phyloP scores from a whole-genome alignment of 2,329 filamentous ascomycete genomes.

The Acrodontium crateriforme region DNA sequence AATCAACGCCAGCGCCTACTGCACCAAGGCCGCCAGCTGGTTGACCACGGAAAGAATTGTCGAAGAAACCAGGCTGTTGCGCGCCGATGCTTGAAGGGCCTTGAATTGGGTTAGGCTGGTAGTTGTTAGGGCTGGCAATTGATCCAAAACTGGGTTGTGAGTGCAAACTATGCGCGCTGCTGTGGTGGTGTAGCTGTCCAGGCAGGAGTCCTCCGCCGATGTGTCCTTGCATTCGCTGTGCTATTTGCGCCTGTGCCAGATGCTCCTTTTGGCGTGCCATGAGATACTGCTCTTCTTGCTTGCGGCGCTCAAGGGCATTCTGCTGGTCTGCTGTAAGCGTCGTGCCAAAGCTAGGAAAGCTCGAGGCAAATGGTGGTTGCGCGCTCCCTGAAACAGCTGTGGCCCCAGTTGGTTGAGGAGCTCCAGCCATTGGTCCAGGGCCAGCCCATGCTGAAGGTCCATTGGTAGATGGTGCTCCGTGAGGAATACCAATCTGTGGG shows the following conservation, averaged over 20 bases:
- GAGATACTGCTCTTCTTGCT: slow-evolving; percentile 94
- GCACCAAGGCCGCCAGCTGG: slow-evolving; percentile 29
- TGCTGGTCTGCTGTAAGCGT: slow-evolving; percentile 96
- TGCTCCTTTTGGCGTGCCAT: slow-evolving; percentile 95
- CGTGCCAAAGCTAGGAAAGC: slow-evolving; percentile 91
- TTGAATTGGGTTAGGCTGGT: slow-evolving; percentile 46
- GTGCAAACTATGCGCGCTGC: slow-evolving; percentile 87
- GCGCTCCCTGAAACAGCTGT: slow-evolving; percentile 25
- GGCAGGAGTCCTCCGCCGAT: slow-evolving; percentile 25
- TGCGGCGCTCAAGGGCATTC: slow-evolving; percentile 87
- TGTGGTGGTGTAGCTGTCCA: slow-evolving; percentile 74
- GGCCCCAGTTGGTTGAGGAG: slow-evolving; percentile 4
- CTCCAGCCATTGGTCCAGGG: slow-evolving; percentile 4
- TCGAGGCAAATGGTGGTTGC: slow-evolving; percentile 76
- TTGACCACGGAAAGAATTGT: slow-evolving; percentile 36
- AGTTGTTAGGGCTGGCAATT: slow-evolving; percentile 70
- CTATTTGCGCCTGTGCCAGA: slow-evolving; percentile 71
- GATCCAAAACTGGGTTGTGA: slow-evolving; percentile 94
- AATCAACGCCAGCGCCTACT: slow-evolving; percentile 31
- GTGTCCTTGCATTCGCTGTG: slow-evolving; percentile 56
- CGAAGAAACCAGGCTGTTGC: slow-evolving; percentile 53
- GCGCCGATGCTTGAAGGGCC: slow-evolving; percentile 16
- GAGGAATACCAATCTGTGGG: slow-evolving; percentile 87
- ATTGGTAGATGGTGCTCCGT: slow-evolving; percentile 54
- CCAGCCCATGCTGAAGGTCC: slow-evolving; percentile 31